Percentiles rank a stretch among this genome's conserved stretches.
Conservation (phyloP, 2,329 filamentous ascomycete species). For the Arthrobotrys pseudoclavata region DNA sequence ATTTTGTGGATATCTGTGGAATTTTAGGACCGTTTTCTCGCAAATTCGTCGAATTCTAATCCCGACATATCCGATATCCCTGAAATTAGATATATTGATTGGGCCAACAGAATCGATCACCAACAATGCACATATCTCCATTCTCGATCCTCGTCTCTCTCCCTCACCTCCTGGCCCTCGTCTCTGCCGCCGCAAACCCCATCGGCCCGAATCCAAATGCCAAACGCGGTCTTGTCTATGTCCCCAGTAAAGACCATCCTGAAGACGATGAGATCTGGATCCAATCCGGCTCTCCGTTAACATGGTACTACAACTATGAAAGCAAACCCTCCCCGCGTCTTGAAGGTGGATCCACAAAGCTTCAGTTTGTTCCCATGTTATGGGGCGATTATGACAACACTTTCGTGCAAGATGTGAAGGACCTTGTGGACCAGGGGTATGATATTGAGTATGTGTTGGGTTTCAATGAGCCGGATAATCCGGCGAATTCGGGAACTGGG, state of each 20-base stretch:
- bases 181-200: conserved; percentile 47
- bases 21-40: background rate
- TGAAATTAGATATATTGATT: conserved; percentile 12
- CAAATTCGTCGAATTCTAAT: conserved; percentile 5
- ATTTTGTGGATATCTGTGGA: background rate
- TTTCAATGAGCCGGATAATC: conserved; percentile 83
- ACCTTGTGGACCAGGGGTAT: conserved; percentile 68
- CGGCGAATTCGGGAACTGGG: conserved; percentile 68
- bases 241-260: conserved; percentile 71
- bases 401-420: conserved; percentile 74
- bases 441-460: conserved; percentile 78
- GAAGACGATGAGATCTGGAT: conserved; percentile 78
- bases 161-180: conserved; percentile 30
- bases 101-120: background rate
- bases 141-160: conserved; percentile 30
- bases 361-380: conserved; percentile 86
- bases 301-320: conserved; percentile 89
- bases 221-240: conserved; percentile 81
- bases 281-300: conserved; percentile 72
- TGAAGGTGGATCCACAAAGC: conserved; percentile 69
- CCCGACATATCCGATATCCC: background rate
- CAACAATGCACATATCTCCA: conserved; percentile 29
- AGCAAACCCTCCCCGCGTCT: conserved; percentile 72
- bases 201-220: conserved; percentile 62
- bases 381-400: conserved; percentile 76